Conservation (phyloP, 768 basidiomycete genomes). For the Kwoniella europaea region DNA sequence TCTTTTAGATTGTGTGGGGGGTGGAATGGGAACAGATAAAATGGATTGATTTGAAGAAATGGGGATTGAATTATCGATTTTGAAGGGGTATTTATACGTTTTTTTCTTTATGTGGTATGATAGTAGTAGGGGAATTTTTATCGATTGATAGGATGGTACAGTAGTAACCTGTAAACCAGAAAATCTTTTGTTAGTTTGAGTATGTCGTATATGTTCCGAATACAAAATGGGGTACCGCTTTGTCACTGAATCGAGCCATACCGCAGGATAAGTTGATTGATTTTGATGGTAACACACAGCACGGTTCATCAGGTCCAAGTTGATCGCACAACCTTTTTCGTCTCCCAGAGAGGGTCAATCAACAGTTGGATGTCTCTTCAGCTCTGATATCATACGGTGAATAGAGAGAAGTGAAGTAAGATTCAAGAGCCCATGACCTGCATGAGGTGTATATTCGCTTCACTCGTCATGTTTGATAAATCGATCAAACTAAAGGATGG, state of each 20-base stretch:
- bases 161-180: background rate
- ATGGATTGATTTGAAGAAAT: conserved; percentile 1
- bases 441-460: background rate
- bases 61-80: background rate
- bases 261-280: background rate
- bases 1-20: too few species aligned
- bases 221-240: background rate
- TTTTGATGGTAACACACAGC: background rate
- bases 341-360: background rate
- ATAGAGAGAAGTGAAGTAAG: background rate
- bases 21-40: background rate
- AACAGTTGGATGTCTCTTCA: background rate
- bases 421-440: background rate
- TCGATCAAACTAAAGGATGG: background rate
- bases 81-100: conserved; percentile 6
- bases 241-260: background rate
- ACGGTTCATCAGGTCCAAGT: background rate
- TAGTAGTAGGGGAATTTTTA: too few species aligned
- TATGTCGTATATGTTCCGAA: background rate
- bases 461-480: background rate
- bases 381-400: background rate
- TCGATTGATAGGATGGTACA: background rate
- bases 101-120: background rate
- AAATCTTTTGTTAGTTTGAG: background rate
- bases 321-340: background rate